A percentile compares a stretch with the other conserved stretches of the same genome.
These are phyloP conservation scores for Alloteropsis semialata DNA, from an alignment of 176 grass and related monocot genomes.

Conservation along the genomic window DNA sequence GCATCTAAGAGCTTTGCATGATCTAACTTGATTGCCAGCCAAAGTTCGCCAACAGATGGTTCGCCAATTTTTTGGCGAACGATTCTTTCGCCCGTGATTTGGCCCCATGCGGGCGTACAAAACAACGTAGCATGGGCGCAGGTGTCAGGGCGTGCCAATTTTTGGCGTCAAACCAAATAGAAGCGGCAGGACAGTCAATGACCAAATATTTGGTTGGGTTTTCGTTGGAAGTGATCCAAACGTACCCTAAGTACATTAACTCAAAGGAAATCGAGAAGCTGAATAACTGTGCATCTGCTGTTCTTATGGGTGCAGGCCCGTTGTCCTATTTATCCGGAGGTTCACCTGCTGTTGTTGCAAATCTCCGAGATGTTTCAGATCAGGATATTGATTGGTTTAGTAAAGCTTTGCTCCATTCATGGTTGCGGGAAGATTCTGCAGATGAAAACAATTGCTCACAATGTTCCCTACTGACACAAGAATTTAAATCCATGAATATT, in stretches of 20 bases:
- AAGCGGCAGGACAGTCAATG: too few relatives aligned
- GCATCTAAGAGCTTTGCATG: too few relatives aligned
- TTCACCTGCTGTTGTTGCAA: slow-evolving; percentile 64
- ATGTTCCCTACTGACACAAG: slow-evolving; percentile 33
- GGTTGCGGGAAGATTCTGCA: slow-evolving; percentile 42
- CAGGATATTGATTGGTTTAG: slow-evolving; percentile 72
- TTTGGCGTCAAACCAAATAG: too few relatives aligned
- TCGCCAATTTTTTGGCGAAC: too few relatives aligned
- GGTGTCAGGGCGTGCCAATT: too few relatives aligned
- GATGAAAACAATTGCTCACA: slow-evolving; percentile 28
- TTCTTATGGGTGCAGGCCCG: slow-evolving; percentile 82
- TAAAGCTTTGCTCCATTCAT: slow-evolving; percentile 72
- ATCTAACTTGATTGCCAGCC: too few relatives aligned
- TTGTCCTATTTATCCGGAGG: slow-evolving; percentile 74
- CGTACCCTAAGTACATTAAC: background rate
- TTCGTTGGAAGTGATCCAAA: too few relatives aligned
- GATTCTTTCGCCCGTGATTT: too few relatives aligned
- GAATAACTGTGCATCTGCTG: slow-evolving; percentile 59
- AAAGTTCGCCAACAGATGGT: too few relatives aligned
- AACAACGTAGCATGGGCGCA: too few relatives aligned
- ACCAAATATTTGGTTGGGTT: too few relatives aligned
- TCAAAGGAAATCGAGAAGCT: slow-evolving; percentile 68
- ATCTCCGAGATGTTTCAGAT: slow-evolving; percentile 74
- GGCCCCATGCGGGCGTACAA: too few relatives aligned
- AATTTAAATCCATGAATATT: slow-evolving; percentile 46